Base-by-base conservation (phyloP, 1,284 basidiomycete genomes). In the Ustilago sp. region DNA sequence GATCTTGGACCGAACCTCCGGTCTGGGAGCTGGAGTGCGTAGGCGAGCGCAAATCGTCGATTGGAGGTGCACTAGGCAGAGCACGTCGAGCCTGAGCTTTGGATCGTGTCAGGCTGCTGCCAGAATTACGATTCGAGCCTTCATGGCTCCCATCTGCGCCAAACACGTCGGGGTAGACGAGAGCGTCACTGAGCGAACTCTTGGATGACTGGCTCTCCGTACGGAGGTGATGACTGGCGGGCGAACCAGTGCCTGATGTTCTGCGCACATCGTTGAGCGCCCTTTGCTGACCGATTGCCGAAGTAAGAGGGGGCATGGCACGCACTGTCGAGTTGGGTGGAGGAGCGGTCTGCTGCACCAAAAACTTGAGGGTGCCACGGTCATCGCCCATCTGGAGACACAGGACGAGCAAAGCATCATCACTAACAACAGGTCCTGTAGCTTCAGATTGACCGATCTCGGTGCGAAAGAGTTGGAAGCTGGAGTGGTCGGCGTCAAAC, bases 361-460 rank as follows among this genome's bases (percentile, higher is more conserved):
- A 67, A 52, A 86, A 86, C 58, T 86, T 86, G 68, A 86, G 74
- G 1, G 78, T 82, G 67, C 84, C 84, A 28, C 75, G 80, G 45
- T 85, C 80, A 58, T 86, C 84, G 43, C 84, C 84, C 56, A 81
- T 63, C 64, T 83, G 78, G n/a, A 83, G 71, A 39, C 84, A 86
- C 12, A 85, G 59, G 8, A 82, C 82, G 23, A 85, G 75, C 34
- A 86, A 72, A 8, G 74, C 76, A 61, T 86, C 83, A 58, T 86
- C 84, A 59, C 78, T 79, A 36, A 85, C 74, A n/a, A 72, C 67
- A 7, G 81, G 82, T 15, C 80, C 75, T 9, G 67, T 68, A 7
- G 77, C 70, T 56, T 84, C 77, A 17, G 79, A 64, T 23, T 77
- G 66, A 12, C 84, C 84, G 41, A 86, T 85, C 71, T 86, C 84